A percentile compares a stretch with the other conserved stretches of the same genome.
Evolutionary conservation across 306 rosid genomes (phyloP).

Genomic region (Vigna reflexopilosa): DNA sequence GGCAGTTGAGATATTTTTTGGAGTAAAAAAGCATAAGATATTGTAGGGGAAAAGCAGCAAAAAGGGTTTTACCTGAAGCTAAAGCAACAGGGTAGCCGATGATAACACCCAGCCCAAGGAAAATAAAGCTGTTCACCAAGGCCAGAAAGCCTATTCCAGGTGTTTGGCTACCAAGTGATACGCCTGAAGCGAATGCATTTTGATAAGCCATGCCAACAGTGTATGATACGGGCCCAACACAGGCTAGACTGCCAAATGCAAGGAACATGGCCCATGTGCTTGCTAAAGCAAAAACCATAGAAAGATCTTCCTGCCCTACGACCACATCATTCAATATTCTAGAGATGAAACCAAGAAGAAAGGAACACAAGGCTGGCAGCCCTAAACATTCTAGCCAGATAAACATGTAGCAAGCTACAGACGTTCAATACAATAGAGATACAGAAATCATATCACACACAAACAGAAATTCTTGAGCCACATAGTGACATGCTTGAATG

Average conservation of each 20-base stretch:
- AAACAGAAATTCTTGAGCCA: slow-evolving; percentile 16
- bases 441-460: slow-evolving; percentile 22
- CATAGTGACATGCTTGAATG: neutral
- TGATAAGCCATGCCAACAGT: slow-evolving; percentile 64
- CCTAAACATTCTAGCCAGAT: slow-evolving; percentile 36
- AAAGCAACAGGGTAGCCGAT: slow-evolving; percentile 78
- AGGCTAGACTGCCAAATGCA: slow-evolving; percentile 74
- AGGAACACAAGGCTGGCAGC: neutral
- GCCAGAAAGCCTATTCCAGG: slow-evolving; percentile 55
- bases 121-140: slow-evolving; percentile 60
- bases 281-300: slow-evolving; percentile 85
- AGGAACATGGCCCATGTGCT: slow-evolving; percentile 82
- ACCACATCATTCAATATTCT: slow-evolving; percentile 80
- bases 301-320: slow-evolving; percentile 99
- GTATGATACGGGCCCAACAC: slow-evolving; percentile 68
- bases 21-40: slow-evolving; percentile 13
- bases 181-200: slow-evolving; percentile 59
- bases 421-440: slow-evolving; percentile 9
- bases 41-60: slow-evolving; percentile 26
- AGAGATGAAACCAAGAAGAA: slow-evolving; percentile 44
- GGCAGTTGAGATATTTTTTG: neutral
- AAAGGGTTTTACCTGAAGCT: slow-evolving; percentile 69
- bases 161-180: slow-evolving; percentile 51
- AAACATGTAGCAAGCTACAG: slow-evolving; percentile 13
- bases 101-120: slow-evolving; percentile 62